Evolutionary conservation across 257 asterid genomes (phyloP), one percentile per base, ranked within the genome.

Genomic region (Jacaranda copaia): DNA sequence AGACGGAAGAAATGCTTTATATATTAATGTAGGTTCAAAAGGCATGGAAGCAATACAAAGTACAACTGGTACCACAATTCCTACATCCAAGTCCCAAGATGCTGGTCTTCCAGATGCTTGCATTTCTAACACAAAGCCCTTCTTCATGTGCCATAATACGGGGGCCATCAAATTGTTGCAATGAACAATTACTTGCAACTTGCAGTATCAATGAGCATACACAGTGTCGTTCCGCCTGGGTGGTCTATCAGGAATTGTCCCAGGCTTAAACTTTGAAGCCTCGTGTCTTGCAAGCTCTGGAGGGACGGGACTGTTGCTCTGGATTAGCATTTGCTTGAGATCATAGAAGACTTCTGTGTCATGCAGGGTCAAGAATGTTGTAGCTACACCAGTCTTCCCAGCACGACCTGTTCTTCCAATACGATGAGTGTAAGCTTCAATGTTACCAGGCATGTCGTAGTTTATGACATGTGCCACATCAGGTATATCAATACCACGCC

Each of bases 351-450:
- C 92, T 0, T 85, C 93, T 1, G 93, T 81, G 67, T 87, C 93
- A 19, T 85, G 85, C 79, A 88, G 55, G 61, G 93, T 87, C 86
- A 88, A 83, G 87, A 88, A 88, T 20, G 93, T 85, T 9, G 93
- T 83, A 60, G 93, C 91, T 13, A 81, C 71, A 78, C 93, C 93
- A 8, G 91, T 87, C 85, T 88, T 88, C 80, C 92, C 92, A 75
- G 92, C 92, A 82, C 92, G 90, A 60, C 92, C 92, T 13, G 90
- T 88, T 77, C 92, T 74, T 72, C 92, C 92, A 58, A 88, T 88
- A 80, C 90, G 92, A 84, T 88, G 90, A 6, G 92, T 88, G 86
- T 86, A 88, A 20, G 86, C 85, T 80, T 88, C 92, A 59, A 86
- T 86, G 70, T 68, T 88, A 40, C 84, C 83, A 14, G 91, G 93